Base-by-base conservation (phyloP, 108 stramenopile species). In the Phaeodactylum tricornutum region DNA sequence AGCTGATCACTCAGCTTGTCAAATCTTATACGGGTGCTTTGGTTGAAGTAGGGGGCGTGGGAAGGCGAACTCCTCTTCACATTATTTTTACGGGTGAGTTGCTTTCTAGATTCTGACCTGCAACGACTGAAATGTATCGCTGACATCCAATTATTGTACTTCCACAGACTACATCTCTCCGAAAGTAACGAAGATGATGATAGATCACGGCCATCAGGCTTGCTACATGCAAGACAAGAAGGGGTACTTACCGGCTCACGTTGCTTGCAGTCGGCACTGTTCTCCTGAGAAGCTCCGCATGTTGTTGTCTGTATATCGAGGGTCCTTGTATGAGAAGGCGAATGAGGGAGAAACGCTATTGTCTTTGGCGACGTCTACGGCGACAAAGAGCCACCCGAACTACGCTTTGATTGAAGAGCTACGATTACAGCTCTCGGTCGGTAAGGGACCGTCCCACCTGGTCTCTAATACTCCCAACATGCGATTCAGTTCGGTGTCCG, bases 161-260 rank as follows among this genome's bases (percentile, higher is more conserved):
- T 21, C 27, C 37, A 25, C 40, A 72, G 75, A 77, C 38, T 77
- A 77, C 56, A 57, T 77, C 36, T 69, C 67, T 33, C 64, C 67
- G 1, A 34, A 53, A 11, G 23, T 77, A 34, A 61, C 64, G 7
- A 30, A 60, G 31, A 27, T 50, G 31, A 72, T 77, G 75, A 61
- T 77, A 37, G 51, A 40, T 9, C 28, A 44, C 29, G 67, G 75
- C 24, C 37, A 31, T 2, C 24, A 57, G 33, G 71, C 75, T 30
- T 63, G 63, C 36, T 72, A 69, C 31, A 77, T 72, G 71, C 28
- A 33, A 28, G 75, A 77, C 57, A 77, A 69, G 60, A 72, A 77
- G 26, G 75, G 75, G 3, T 77, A 34, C 23, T 65, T 77, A 8
- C 75, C 75, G 1, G 59, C 64, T 9, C 75, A 77, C 44, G 71